phyloP scores from a whole-genome alignment of 805 yeast species.

The Spencermartinsiella europaea region DNA sequence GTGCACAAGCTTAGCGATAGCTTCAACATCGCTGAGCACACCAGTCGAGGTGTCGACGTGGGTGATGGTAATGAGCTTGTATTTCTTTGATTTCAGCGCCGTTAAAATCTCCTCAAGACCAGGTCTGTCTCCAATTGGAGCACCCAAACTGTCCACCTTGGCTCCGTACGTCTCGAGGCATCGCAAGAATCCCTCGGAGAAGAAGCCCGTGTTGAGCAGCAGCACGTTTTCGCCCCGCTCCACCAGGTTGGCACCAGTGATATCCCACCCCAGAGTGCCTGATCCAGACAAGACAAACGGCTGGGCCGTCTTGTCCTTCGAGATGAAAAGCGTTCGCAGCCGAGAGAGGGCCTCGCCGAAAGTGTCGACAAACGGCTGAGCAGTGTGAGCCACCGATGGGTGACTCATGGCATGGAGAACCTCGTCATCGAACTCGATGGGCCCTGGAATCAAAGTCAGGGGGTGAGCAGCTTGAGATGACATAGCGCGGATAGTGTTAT shows the following conservation, averaged over 20 bases:
- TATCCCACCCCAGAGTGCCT: constrained; percentile 95
- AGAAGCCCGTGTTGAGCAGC: constrained; percentile 83
- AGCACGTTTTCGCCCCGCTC: constrained; percentile 62
- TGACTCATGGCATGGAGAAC: constrained; percentile 77
- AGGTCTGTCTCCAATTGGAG: constrained; percentile 69
- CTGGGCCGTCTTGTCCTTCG: constrained; percentile 62
- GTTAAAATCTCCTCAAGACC: constrained; percentile 51
- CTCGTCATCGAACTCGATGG: constrained; percentile 74
- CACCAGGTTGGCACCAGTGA: constrained; percentile 73
- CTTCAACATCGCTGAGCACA: constrained; percentile 69
- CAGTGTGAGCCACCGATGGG: constrained; percentile 85
- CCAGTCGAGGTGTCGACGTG: constrained; percentile 98
- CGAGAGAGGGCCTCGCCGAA: constrained; percentile 65
- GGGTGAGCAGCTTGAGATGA: constrained; percentile 22
- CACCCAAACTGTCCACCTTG: constrained; percentile 65
- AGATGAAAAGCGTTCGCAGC: constrained; percentile 69
- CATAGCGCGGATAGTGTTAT: constrained; percentile 9
- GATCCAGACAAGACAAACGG: constrained; percentile 82
- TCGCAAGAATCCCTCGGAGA: constrained; percentile 78
- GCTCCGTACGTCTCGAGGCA: constrained; percentile 68
- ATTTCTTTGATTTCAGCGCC: constrained; percentile 48
- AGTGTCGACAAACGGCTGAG: constrained; percentile 71
- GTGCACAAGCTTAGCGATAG: constrained; percentile 57
- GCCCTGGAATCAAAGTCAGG: constrained; percentile 72
- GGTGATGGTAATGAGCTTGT: constrained; percentile 73